A percentile compares a stretch with the other conserved stretches of the same genome.
These are phyloP conservation scores for Lipomyces starkeyi DNA, from an alignment of 805 yeast species.

Conservation along the genomic window DNA sequence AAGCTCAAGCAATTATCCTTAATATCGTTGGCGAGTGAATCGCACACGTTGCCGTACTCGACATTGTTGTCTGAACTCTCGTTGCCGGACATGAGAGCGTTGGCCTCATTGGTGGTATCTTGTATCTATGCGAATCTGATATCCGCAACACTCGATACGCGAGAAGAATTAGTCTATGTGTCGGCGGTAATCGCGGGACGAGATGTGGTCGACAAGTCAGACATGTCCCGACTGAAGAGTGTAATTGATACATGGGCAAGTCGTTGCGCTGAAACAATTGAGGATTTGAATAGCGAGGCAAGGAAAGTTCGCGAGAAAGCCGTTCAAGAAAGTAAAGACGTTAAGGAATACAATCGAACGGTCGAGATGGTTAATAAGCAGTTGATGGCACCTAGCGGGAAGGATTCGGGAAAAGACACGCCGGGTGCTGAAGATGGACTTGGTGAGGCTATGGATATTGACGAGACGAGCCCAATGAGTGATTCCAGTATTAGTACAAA, in stretches of 20 bases:
- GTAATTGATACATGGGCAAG: conserved; percentile 29
- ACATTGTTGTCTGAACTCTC: conserved; percentile 20
- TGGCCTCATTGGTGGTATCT: conserved; percentile 24
- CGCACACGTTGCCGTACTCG: conserved; percentile 25
- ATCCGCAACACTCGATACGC: conserved; percentile 32
- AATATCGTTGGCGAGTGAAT: conserved; percentile 24
- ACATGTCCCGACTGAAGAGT: conserved; percentile 9
- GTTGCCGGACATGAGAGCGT: conserved; percentile 14
- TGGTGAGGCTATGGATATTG: conserved; percentile 41
- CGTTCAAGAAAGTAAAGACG: conserved; percentile 19
- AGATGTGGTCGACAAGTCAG: conserved; percentile 24
- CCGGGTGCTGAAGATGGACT: background rate
- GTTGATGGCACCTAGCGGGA: conserved; percentile 13
- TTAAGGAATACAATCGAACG: conserved; percentile 28
- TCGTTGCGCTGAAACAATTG: conserved; percentile 24
- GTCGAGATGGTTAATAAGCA: conserved; percentile 26
- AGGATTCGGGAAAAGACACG: conserved; percentile 5
- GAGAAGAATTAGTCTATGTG: conserved; percentile 23
- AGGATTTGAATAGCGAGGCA: conserved; percentile 21
- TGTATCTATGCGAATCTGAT: conserved; percentile 30
- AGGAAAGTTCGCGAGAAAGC: conserved; percentile 21
- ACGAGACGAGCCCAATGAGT: conserved; percentile 35
- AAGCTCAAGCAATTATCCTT: conserved; percentile 35
- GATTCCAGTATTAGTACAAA: conserved; percentile 28
- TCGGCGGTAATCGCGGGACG: conserved; percentile 31